Conservation (phyloP, 1,284 basidiomycete species). For the Thecaphora thlaspeos region DNA sequence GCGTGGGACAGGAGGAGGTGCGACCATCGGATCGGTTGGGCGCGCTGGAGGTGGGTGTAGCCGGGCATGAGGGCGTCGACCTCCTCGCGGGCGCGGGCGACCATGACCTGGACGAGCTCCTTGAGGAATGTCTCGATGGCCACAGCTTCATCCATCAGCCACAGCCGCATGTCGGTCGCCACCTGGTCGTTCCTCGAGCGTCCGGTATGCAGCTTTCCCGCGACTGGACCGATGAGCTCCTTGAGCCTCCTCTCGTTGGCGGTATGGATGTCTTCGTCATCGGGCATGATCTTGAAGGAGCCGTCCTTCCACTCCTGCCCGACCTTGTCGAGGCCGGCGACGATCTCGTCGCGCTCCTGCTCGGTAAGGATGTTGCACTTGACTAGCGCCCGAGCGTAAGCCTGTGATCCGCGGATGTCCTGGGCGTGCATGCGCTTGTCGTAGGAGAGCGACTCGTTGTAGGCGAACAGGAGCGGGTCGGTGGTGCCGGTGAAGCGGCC, state of each 20-base stretch:
- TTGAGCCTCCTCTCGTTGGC: constrained; percentile 93
- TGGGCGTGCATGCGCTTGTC: constrained; percentile 89
- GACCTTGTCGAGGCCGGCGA: constrained; percentile 74
- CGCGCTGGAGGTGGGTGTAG: constrained; percentile 81
- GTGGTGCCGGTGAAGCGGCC: constrained; percentile 56
- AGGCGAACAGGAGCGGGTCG: constrained; percentile 53
- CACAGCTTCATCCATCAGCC: constrained; percentile 80
- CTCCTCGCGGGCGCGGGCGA: constrained; percentile 86
- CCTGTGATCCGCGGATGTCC: constrained; percentile 90
- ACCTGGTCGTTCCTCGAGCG: constrained; percentile 96
- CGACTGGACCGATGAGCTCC: constrained; percentile 76
- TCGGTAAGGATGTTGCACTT: constrained; percentile 76
- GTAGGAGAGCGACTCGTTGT: constrained; percentile 74
- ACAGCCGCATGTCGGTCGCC: constrained; percentile 94
- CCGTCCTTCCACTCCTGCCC: constrained; percentile 74
- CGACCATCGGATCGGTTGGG: constrained; percentile 97
- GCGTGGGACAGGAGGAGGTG: constrained; percentile 94
- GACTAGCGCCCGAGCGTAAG: constrained; percentile 83
- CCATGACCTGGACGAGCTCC: constrained; percentile 80
- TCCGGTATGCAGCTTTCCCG: constrained; percentile 73
- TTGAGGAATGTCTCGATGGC: constrained; percentile 73
- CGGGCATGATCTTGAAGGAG: constrained; percentile 60
- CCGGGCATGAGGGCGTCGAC: constrained; percentile 87
- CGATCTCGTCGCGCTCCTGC: constrained; percentile 70
- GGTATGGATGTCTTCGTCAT: constrained; percentile 99